A percentile compares a stretch with the other conserved stretches of the same genome.
phyloP scores from a whole-genome alignment of 257 asterid genomes.

The Salvia hispanica region DNA sequence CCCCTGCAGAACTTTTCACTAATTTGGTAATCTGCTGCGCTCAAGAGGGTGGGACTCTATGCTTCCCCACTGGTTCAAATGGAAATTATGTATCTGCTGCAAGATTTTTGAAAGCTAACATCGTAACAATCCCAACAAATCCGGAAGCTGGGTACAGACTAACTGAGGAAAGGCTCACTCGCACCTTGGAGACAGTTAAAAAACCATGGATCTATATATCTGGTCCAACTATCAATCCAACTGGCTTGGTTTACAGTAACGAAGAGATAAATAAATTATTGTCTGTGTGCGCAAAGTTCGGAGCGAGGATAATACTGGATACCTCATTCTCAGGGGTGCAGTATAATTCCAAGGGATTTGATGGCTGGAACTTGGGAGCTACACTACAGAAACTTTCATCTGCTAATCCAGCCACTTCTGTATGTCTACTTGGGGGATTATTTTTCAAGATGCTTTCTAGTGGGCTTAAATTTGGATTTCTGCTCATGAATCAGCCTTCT shows the following conservation, averaged over 20 bases:
- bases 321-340: slow-evolving; percentile 92
- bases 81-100: slow-evolving; percentile 90
- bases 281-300: slow-evolving; percentile 66
- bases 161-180: slow-evolving; percentile 58
- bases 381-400: slow-evolving; percentile 58
- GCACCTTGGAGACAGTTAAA: slow-evolving; percentile 46
- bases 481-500: slow-evolving; percentile 64
- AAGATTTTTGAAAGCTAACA: slow-evolving; percentile 65
- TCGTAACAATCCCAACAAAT: slow-evolving; percentile 54
- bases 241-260: slow-evolving; percentile 78
- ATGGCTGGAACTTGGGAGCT: slow-evolving; percentile 74
- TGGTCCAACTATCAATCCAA: slow-evolving; percentile 87
- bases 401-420: slow-evolving; percentile 53
- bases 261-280: slow-evolving; percentile 70
- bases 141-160: slow-evolving; percentile 68
- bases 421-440: slow-evolving; percentile 78
- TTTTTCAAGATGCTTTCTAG: slow-evolving; percentile 85
- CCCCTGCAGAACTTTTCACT: slow-evolving; percentile 71
- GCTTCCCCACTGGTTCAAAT: slow-evolving; percentile 87
- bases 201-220: slow-evolving; percentile 92
- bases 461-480: slow-evolving; percentile 81
- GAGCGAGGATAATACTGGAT: slow-evolving; percentile 78
- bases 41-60: slow-evolving; percentile 88
- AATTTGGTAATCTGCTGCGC: slow-evolving; percentile 82
- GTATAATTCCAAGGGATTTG: slow-evolving; percentile 51